Percentiles rank a stretch among this genome's conserved stretches.
These are phyloP conservation scores for Colletotrichum scovillei DNA, from an alignment of 2,329 filamentous ascomycete species.

Conservation along the genomic window DNA sequence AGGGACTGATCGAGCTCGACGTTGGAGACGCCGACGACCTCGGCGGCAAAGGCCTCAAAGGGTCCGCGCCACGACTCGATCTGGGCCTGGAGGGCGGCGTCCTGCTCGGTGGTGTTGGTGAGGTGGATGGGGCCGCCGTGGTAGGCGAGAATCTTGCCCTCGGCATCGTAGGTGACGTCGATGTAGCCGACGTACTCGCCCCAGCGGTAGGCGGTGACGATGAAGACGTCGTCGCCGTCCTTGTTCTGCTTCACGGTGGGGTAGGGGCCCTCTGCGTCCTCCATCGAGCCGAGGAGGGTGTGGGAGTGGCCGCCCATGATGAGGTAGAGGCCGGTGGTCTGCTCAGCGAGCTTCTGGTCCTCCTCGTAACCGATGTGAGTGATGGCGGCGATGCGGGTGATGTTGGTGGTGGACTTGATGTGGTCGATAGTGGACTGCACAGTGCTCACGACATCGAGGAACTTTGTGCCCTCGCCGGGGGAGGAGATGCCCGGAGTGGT, in stretches of 20 bases:
- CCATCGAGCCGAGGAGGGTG: constrained; percentile 70
- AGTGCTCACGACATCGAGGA: constrained; percentile 66
- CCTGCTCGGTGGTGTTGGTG: constrained; percentile 69
- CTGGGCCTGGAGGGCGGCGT: constrained; percentile 66
- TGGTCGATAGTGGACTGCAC: constrained; percentile 72
- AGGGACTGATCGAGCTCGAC: constrained; percentile 68
- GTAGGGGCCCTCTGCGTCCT: constrained; percentile 68
- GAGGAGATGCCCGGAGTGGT: constrained; percentile 68
- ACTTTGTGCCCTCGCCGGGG: constrained; percentile 67
- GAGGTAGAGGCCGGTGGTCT: constrained; percentile 72
- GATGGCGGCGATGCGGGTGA: constrained; percentile 73
- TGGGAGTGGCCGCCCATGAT: constrained; percentile 74
- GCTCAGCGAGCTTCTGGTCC: constrained; percentile 69
- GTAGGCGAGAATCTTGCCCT: constrained; percentile 72
- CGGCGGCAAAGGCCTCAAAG: constrained; percentile 68
- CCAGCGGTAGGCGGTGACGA: constrained; percentile 76
- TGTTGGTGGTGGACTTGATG: constrained; percentile 70
- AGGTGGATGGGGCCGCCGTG: constrained; percentile 73
- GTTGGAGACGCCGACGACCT: constrained; percentile 66
- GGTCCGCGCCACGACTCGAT: constrained; percentile 69
- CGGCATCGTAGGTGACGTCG: constrained; percentile 70
- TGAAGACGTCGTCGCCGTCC: constrained; percentile 74
- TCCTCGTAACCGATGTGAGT: constrained; percentile 76
- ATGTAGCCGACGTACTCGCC: constrained; percentile 77
- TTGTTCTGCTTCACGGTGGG: constrained; percentile 71